A percentile compares a stretch with the other conserved stretches of the same genome.
These are phyloP conservation scores for Mycothermus thermophilus DNA, from an alignment of 495 filamentous ascomycete species.

Conservation along the genomic window DNA sequence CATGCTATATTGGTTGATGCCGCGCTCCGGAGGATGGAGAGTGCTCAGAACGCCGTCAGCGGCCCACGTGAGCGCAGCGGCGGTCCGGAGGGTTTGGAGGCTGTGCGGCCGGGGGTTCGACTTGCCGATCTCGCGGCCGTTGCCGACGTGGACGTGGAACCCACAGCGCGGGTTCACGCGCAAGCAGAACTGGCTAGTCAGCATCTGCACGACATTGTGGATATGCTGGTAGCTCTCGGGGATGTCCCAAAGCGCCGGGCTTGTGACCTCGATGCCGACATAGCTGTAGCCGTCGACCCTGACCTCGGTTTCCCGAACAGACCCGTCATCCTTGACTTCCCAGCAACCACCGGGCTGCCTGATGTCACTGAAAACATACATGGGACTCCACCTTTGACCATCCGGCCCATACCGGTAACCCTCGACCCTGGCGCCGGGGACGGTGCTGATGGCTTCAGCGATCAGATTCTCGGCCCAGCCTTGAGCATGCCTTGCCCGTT, in stretches of 20 bases:
- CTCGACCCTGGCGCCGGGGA: slow-evolving; percentile 3
- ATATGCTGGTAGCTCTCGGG: slow-evolving; percentile 4
- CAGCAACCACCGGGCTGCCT: not conserved
- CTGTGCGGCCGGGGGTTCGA: not conserved
- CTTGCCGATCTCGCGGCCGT: not conserved
- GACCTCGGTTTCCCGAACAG: not conserved
- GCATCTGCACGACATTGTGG: not conserved
- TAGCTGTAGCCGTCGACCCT: not conserved
- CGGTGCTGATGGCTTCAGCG: slow-evolving; percentile 1
- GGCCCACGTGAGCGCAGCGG: slow-evolving; percentile 9
- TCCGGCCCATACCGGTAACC: not conserved
- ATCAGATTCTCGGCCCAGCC: not conserved
- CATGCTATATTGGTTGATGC: not conserved
- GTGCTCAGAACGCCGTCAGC: slow-evolving; percentile 6
- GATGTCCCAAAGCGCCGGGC: slow-evolving; percentile 7
- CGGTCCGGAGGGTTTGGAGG: not conserved
- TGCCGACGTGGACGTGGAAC: slow-evolving; percentile 7
- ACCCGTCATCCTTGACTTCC: not conserved
- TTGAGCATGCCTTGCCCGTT: too few species aligned
- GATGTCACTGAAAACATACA: not conserved
- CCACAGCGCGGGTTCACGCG: slow-evolving; percentile 2
- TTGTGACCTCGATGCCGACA: slow-evolving; percentile 1
- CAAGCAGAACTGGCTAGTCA: slow-evolving; percentile 1
- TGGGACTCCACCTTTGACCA: not conserved
- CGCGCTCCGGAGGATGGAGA: slow-evolving; percentile 9